Evolutionary conservation across 2,329 filamentous ascomycete species (phyloP), one percentile per base, ranked within the genome.

Genomic region (Colletotrichum cordylinicola): DNA sequence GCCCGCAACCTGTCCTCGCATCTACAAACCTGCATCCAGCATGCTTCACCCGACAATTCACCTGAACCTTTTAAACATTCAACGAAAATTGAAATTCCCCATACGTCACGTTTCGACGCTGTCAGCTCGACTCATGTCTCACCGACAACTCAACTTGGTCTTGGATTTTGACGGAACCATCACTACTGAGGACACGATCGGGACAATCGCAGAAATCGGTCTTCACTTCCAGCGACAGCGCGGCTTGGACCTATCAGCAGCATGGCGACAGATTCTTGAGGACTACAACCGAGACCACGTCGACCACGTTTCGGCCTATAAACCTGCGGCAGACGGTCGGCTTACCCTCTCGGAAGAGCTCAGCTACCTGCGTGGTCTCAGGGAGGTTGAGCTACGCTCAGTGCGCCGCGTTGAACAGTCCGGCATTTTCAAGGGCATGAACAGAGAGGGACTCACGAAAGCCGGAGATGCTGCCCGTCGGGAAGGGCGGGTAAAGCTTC

Each of bases 81-180:
- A 43, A 62, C 31, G 37, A 15, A n/a, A 27, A 29, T 61, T 35
- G n/a, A 56, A 12, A 21, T 39, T 39, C 8, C 24, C 16, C 18
- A 33, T 55, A 24, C 18, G 27, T 16, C 24, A 31, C 18, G 15
- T 16, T 24, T 21, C 37, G n/a, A 18, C 12, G 33, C 65, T n/a
- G 15, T 6, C 48, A 56, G 43, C 43, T 8, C 48, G 18, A 29
- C 58, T 64, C 33, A 83, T 77, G 72, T 21, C 39, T 39, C 31
- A 9, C 2, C 24, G 24, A 29, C 8, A 56, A 3, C 56, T 88
- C 86, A 84, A 85, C 77, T 83, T 92, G 55, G 81, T 92, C 43
- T 85, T 92, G 24, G 90, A 92, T 79, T 92, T 92, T 80, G 90
- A 92, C 81, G 89, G 89, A 75, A 92, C 90, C 18, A 91, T 92